A percentile compares a stretch with the other conserved stretches of the same genome.
Conservation (phyloP, 805 yeast species). For the Wickerhamiella brachini region DNA sequence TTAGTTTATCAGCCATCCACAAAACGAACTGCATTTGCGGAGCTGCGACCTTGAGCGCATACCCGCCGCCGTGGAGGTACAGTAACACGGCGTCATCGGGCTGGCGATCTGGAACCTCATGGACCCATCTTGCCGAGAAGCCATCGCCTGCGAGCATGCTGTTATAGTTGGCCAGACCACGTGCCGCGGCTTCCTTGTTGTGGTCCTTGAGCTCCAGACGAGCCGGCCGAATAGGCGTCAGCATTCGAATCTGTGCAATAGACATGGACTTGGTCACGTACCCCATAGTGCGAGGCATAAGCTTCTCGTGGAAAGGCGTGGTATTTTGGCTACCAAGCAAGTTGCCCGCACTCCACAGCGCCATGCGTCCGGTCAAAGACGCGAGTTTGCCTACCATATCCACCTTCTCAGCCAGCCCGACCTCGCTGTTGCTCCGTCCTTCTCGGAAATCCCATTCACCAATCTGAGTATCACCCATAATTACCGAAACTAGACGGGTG, state of each 20-base stretch:
- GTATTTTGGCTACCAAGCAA: neutral
- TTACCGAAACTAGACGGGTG: neutral
- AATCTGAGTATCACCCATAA: neutral
- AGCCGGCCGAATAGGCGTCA: conserved; percentile 14
- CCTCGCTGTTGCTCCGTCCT: conserved; percentile 2
- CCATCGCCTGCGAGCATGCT: conserved; percentile 10
- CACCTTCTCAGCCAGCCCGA: neutral
- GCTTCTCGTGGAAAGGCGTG: neutral
- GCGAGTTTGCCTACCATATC: neutral
- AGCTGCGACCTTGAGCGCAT: conserved; percentile 11
- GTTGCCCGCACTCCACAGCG: neutral
- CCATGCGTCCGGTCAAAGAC: neutral
- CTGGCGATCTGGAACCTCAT: conserved; percentile 14
- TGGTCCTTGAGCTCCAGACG: conserved; percentile 8
- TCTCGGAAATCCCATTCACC: conserved; percentile 5
- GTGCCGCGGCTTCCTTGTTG: neutral
- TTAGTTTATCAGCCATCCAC: conserved; percentile 5
- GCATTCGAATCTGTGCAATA: conserved; percentile 12
- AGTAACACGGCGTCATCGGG: conserved; percentile 18
- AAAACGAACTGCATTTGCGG: conserved; percentile 13
- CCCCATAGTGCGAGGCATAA: conserved; percentile 5
- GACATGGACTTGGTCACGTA: conserved; percentile 10
- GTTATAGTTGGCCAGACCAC: conserved; percentile 12
- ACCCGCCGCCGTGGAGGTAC: conserved; percentile 21
- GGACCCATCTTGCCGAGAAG: conserved; percentile 17